Percentiles rank a stretch among this genome's conserved stretches.
These are phyloP conservation scores for Eutypella sp. DNA, from an alignment of 2,329 filamentous ascomycete genomes.

Conservation along the genomic window DNA sequence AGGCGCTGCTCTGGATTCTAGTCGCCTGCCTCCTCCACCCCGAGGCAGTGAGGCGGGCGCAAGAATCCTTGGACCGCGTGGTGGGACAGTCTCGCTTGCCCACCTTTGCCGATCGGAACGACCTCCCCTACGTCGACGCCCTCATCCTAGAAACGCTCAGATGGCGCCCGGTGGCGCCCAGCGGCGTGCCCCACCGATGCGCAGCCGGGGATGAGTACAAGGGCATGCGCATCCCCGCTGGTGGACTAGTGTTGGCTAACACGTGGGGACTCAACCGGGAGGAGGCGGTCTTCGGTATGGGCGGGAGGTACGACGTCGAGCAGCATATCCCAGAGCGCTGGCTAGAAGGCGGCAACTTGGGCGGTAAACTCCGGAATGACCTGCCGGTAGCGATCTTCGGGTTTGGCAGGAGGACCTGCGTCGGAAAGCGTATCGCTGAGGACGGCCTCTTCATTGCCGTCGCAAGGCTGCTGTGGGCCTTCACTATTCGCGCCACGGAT, in stretches of 20 bases:
- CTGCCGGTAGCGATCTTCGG: not conserved
- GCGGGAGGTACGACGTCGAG: not conserved
- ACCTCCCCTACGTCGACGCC: conserved; percentile 30
- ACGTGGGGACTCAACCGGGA: not conserved
- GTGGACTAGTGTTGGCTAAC: not conserved
- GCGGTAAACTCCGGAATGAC: not conserved
- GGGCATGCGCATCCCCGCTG: not conserved
- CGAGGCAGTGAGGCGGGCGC: not conserved
- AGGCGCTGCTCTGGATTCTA: not conserved
- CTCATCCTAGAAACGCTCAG: conserved; percentile 31
- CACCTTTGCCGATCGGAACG: conserved; percentile 30
- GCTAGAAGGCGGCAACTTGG: not conserved
- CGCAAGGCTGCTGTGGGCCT: not conserved
- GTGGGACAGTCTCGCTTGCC: conserved; percentile 33
- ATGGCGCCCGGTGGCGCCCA: not conserved
- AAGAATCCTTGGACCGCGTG: conserved; percentile 15
- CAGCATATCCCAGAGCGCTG: not conserved
- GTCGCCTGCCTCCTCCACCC: not conserved
- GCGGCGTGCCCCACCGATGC: not conserved
- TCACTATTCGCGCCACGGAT: not conserved
- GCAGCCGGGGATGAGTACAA: not conserved
- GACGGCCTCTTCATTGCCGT: not conserved
- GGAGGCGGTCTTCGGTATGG: not conserved
- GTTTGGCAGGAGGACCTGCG: not conserved
- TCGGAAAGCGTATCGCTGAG: not conserved